Conservation (phyloP, 2,329 filamentous ascomycete genomes). For the Dothidotthia symphoricarpi region DNA sequence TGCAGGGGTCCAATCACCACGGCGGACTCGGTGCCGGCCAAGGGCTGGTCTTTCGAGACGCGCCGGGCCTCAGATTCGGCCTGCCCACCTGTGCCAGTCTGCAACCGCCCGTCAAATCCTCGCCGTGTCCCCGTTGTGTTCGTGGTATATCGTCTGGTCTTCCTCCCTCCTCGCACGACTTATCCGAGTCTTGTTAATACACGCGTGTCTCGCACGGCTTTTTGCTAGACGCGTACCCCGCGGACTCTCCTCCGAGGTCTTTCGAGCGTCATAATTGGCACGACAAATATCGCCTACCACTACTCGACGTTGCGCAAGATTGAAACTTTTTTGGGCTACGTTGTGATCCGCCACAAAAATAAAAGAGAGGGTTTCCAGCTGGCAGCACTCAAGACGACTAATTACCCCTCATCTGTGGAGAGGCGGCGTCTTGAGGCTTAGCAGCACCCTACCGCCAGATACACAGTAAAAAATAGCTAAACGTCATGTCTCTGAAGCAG, state of each 20-base stretch:
- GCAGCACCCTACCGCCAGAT: slow-evolving; percentile 45
- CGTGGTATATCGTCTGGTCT: slow-evolving; percentile 27
- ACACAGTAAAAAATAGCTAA: slow-evolving; percentile 31
- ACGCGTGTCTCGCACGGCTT: slow-evolving; percentile 5
- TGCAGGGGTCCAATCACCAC: slow-evolving; percentile 32
- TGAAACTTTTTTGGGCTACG: too few species aligned
- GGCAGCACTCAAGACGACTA: slow-evolving; percentile 23
- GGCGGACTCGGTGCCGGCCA: slow-evolving; percentile 28
- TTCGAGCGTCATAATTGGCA: too few species aligned
- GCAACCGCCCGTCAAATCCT: slow-evolving; percentile 39
- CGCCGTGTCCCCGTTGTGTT: slow-evolving; percentile 28
- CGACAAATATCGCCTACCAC: slow-evolving; percentile 1
- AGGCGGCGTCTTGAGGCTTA: slow-evolving; percentile 31
- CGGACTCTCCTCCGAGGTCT: neutral
- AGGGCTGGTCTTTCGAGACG: slow-evolving; percentile 36
- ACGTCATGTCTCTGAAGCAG: slow-evolving; percentile 53
- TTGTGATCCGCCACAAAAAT: slow-evolving; percentile 10
- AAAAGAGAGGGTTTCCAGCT: slow-evolving; percentile 14
- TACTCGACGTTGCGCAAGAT: too few species aligned
- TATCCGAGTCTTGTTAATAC: slow-evolving; percentile 20
- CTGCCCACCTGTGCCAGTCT: slow-evolving; percentile 38
- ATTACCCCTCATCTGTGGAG: slow-evolving; percentile 26
- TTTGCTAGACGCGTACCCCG: slow-evolving; percentile 4
- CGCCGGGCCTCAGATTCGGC: slow-evolving; percentile 38
- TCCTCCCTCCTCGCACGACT: slow-evolving; percentile 14